Conservation (phyloP, 2,329 filamentous ascomycete species). For the Apiospora marii region DNA sequence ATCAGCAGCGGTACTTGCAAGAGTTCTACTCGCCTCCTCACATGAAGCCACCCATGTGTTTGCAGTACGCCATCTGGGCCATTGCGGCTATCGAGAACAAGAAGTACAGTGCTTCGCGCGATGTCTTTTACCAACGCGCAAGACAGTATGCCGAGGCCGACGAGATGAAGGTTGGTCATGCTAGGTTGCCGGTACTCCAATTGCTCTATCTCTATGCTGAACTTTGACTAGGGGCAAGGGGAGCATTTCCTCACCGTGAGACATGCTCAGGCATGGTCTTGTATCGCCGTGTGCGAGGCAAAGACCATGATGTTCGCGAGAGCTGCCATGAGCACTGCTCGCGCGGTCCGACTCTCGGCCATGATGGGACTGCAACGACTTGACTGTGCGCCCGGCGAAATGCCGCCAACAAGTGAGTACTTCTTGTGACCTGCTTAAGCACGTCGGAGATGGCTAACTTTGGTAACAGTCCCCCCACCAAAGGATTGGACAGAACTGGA, state of each 20-base stretch:
- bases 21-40: conserved; percentile 76
- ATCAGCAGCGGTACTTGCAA: conserved; percentile 77
- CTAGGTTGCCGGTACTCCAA: background rate
- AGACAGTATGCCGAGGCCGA: conserved; percentile 85
- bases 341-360: conserved; percentile 73
- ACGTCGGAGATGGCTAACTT: background rate
- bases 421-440: too few relatives aligned
- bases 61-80: conserved; percentile 93
- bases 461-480: conserved; percentile 68
- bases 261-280: conserved; percentile 81
- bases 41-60: conserved; percentile 80
- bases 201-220: background rate
- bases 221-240: conserved; percentile 65
- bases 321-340: conserved; percentile 82
- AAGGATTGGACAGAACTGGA: conserved; percentile 83
- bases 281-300: conserved; percentile 82
- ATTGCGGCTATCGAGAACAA: conserved; percentile 79
- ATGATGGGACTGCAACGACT: conserved; percentile 78
- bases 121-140: conserved; percentile 82
- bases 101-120: conserved; percentile 60
- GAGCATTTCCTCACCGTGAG: conserved; percentile 81
- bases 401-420: conserved; percentile 59
- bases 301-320: conserved; percentile 85
- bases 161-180: conserved; percentile 74
- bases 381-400: conserved; percentile 38